These are phyloP conservation scores for Nicotiana knightiana DNA, from an alignment of 257 asterid genomes.

Conservation along the genomic window DNA sequence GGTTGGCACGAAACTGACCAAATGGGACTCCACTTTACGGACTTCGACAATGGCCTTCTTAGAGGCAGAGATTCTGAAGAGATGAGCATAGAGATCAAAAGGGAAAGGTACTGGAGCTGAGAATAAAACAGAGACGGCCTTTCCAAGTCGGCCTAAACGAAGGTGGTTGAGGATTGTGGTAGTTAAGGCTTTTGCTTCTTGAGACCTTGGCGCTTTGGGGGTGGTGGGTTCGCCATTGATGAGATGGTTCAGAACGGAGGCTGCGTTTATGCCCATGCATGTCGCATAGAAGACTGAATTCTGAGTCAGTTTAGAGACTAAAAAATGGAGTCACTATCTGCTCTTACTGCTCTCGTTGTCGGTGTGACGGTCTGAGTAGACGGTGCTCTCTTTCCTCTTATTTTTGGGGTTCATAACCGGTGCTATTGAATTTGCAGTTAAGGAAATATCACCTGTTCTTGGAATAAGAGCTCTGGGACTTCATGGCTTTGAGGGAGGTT, in stretches of 20 bases:
- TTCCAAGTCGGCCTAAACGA: slow-evolving; percentile 46
- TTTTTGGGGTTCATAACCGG: too few relatives aligned
- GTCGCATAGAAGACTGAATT: background rate
- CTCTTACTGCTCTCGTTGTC: too few relatives aligned
- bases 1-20: slow-evolving; percentile 35
- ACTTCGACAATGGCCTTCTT: slow-evolving; percentile 53
- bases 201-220: slow-evolving; percentile 13
- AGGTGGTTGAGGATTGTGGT: slow-evolving; percentile 47
- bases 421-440: too few relatives aligned
- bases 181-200: slow-evolving; percentile 29
- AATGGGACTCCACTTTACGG: slow-evolving; percentile 66
- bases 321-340: too few relatives aligned
- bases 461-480: too few relatives aligned
- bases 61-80: slow-evolving; percentile 52
- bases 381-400: too few relatives aligned
- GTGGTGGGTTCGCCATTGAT: slow-evolving; percentile 24
- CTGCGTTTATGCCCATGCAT: slow-evolving; percentile 22
- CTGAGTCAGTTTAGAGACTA: background rate
- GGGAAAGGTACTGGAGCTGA: slow-evolving; percentile 44
- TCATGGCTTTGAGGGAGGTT: too few relatives aligned
- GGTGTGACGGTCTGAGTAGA: too few relatives aligned
- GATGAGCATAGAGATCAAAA: slow-evolving; percentile 48
- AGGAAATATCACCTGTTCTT: too few relatives aligned
- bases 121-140: slow-evolving; percentile 60
- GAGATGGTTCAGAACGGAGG: slow-evolving; percentile 23